Evolutionary conservation across 1,139 yeast genomes (phyloP), one percentile per base, ranked within the genome.

Genomic region (Candida freyschussii): DNA sequence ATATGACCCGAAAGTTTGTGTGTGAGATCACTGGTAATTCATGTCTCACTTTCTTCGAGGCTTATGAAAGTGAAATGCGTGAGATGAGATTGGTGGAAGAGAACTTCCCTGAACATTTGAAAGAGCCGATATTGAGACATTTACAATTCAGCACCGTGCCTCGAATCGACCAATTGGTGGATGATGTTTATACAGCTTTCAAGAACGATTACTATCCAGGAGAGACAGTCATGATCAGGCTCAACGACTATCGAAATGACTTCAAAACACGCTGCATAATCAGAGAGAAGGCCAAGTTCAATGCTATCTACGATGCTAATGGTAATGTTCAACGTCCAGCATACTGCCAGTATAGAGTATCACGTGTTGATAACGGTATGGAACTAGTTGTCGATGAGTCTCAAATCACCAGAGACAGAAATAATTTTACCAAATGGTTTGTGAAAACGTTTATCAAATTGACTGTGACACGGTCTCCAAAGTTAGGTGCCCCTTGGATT

Each of bases 1-100:
- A 81, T 57, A 71, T 69, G 43, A 72, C 77, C 39, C 75, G 77
- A 45, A 82, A 85, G 55, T 91, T 91, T 60, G 94, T 87, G 6
- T 91, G 97, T 62, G 98, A 91, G 62, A 81, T 91, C 36, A 86
- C 96, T 0, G 98, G 98, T 17, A 86, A 87, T 51, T 82, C 96
- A 13, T 82, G 95, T 50, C 67, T 89, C 37, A 85, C 96, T 1
- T 91, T 75, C 56, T 87, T 87, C 55, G 94, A 91, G 52, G 98
- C 98, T 0, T 66, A 75, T 30, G 75, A 78, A 39, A 78, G 85
- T 45, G 98, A 91, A 60, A 69, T 67, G 41, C 59, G 59, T 31
- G 91, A 82, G 56, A 74, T 80, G 51, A 65, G 66, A 41, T 78
- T 74, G 41, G 87, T 89, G 37, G 95, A 87, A 50, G 67, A 70